Evolutionary conservation across 306 rosid genomes (phyloP).

Genomic region (Gleditsia sinensis): DNA sequence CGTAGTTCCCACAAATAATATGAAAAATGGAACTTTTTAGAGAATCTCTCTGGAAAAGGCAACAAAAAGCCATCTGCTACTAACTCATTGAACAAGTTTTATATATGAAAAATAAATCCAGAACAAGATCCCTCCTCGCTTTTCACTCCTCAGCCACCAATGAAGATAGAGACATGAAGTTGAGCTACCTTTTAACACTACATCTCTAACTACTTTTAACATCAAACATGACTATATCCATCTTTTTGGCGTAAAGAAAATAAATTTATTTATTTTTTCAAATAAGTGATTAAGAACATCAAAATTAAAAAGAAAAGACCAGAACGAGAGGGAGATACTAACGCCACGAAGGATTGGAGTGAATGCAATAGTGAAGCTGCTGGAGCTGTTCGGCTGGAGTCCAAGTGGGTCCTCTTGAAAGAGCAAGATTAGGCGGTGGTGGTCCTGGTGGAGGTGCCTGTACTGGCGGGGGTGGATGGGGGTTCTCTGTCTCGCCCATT

Average conservation of each 20-base stretch:
- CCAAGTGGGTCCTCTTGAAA: conserved; percentile 73
- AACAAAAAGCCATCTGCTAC: conserved; percentile 36
- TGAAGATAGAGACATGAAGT: conserved; percentile 34
- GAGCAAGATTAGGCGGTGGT: conserved; percentile 53
- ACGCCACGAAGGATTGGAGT: conserved; percentile 98
- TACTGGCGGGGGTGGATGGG: conserved; percentile 53
- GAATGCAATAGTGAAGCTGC: conserved; percentile 91
- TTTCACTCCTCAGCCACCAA: conserved; percentile 25
- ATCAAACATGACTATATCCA: conserved; percentile 2
- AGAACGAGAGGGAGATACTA: conserved; percentile 44
- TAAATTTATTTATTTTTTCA: not conserved
- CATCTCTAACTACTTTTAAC: conserved; percentile 26
- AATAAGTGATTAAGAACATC: not conserved
- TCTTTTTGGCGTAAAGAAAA: conserved; percentile 25
- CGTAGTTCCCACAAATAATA: conserved; percentile 23
- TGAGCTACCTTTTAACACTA: conserved; percentile 17
- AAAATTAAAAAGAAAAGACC: not conserved
- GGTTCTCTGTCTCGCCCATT: conserved; percentile 72
- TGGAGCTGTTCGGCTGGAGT: conserved; percentile 80
- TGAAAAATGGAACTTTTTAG: conserved; percentile 12
- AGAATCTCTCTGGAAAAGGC: conserved; percentile 41
- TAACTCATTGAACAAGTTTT: not conserved
- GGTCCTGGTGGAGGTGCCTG: conserved; percentile 41
- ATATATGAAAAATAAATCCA: not conserved
- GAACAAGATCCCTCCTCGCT: conserved; percentile 24